These are phyloP conservation scores for Baudoinia panamericana DNA, from an alignment of 495 filamentous ascomycete species.

Conservation along the genomic window DNA sequence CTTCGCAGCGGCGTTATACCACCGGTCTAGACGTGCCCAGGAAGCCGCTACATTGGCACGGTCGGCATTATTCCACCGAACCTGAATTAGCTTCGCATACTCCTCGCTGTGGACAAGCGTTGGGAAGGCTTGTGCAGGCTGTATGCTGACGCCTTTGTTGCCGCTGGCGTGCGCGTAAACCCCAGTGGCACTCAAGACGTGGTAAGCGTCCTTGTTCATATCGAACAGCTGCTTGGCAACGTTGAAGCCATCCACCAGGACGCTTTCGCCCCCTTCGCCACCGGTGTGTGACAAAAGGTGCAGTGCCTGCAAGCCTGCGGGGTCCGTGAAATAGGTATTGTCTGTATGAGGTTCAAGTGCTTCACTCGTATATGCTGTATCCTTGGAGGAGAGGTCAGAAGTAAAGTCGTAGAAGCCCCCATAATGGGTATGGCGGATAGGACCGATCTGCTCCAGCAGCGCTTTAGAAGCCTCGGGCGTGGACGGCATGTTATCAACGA, in stretches of 20 bases:
- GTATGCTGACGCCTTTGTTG: slow-evolving; percentile 66
- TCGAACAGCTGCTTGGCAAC: slow-evolving; percentile 45
- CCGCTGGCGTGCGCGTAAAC: slow-evolving; percentile 72
- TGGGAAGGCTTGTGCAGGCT: slow-evolving; percentile 50
- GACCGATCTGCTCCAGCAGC: slow-evolving; percentile 65
- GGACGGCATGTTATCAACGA: slow-evolving; percentile 52
- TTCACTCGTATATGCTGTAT: slow-evolving; percentile 84
- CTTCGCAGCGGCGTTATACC: slow-evolving; percentile 59
- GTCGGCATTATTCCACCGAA: slow-evolving; percentile 91
- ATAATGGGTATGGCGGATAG: slow-evolving; percentile 79
- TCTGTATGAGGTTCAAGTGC: slow-evolving; percentile 73
- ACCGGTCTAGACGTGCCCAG: slow-evolving; percentile 38
- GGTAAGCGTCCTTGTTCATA: slow-evolving; percentile 38
- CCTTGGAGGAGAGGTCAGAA: slow-evolving; percentile 70
- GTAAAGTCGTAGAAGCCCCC: slow-evolving; percentile 94
- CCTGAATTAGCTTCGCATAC: slow-evolving; percentile 39
- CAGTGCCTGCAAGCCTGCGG: slow-evolving; percentile 77
- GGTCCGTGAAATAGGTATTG: slow-evolving; percentile 86
- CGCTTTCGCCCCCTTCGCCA: slow-evolving; percentile 52
- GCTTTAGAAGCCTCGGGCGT: slow-evolving; percentile 53
- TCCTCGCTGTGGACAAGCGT: slow-evolving; percentile 47
- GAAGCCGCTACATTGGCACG: slow-evolving; percentile 41
- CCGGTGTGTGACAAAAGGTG: slow-evolving; percentile 70
- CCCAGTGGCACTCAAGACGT: slow-evolving; percentile 35
- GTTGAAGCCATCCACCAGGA: slow-evolving; percentile 72